Evolutionary conservation across 2,329 filamentous ascomycete genomes (phyloP), one percentile per base, ranked within the genome.

Genomic region (Fusarium sublunatum): DNA sequence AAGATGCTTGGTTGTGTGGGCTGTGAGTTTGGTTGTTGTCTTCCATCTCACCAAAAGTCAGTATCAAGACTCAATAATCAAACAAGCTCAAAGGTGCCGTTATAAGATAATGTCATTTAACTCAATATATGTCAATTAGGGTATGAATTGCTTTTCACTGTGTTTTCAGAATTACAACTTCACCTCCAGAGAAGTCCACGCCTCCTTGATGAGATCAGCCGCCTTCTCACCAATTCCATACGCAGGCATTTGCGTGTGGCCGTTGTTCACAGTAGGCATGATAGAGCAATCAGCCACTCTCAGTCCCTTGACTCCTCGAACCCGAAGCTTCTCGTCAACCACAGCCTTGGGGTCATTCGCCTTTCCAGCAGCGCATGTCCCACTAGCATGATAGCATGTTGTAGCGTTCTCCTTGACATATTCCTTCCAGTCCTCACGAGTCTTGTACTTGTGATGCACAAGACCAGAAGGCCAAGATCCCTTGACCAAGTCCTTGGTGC

Each of bases 331-430:
- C 58, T 80, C 74, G 61, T 87, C 82, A 0, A 88, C 75, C 0
- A 87, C 84, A 9, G 83, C 81, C 67, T 80, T 81, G 2, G 77
- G 73, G 66, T 89, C 84, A 10, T 76, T 76, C 2, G 46, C 50
- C 40, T 66, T 75, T 7, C 75, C 75, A 69, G 77, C 77, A 4
- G 68, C 67, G 48, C 72, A 74, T 4, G 75, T 76, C 12, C 70
- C 69, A n/a, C 61, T 58, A 5, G 70, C 64, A 39, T 72, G 70
- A 39, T 68, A 71, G 26, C 85, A 87, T 24, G 85, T 87, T 3
- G 84, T 86, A n/a, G 83, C 85, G 69, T 87, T 78, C 29, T 87
- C 74, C 67, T 79, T 83, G 6, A 88, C 82, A 65, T 82, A 83
- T 1, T 80, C 78, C 32, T 82, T 75, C 86, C 86, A 88, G 36